Conservation (phyloP, 257 asterid species). For the Agastache rugosa region DNA sequence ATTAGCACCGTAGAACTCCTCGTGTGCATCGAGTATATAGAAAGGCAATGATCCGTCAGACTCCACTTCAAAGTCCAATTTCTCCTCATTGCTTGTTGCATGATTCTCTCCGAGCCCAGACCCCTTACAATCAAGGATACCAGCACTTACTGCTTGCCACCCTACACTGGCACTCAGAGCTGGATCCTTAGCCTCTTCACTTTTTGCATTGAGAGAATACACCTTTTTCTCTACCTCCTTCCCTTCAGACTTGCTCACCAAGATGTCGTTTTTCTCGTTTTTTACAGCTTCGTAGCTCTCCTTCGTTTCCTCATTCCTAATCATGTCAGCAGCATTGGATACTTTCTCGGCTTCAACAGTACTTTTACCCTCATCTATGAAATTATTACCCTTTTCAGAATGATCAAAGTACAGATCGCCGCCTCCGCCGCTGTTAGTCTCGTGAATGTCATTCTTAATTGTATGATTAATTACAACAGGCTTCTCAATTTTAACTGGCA, state of each 20-base stretch:
- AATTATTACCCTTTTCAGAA: conserved; percentile 31
- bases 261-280: conserved; percentile 38
- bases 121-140: conserved; percentile 45
- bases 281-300: conserved; percentile 34
- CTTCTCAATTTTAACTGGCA: conserved; percentile 53
- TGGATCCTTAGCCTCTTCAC: conserved; percentile 62
- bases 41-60: conserved; percentile 82
- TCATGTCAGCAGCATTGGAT: conserved; percentile 11
- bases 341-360: conserved; percentile 28
- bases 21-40: conserved; percentile 90
- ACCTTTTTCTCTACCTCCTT: conserved; percentile 59
- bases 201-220: conserved; percentile 74
- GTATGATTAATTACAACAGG: conserved; percentile 38
- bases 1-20: conserved; percentile 77
- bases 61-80: conserved; percentile 68
- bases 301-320: conserved; percentile 36
- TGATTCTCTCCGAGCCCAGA: conserved; percentile 42
- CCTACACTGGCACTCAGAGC: conserved; percentile 75
- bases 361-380: conserved; percentile 33
- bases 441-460: conserved; percentile 42
- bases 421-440: conserved; percentile 28
- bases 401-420: conserved; percentile 36
- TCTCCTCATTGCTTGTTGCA: conserved; percentile 54
- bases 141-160: conserved; percentile 79
- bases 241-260: conserved; percentile 42